Evolutionary conservation across 139 green algal genomes (phyloP), one percentile per base, ranked within the genome.

Genomic region (Tetradesmus obliquus): DNA sequence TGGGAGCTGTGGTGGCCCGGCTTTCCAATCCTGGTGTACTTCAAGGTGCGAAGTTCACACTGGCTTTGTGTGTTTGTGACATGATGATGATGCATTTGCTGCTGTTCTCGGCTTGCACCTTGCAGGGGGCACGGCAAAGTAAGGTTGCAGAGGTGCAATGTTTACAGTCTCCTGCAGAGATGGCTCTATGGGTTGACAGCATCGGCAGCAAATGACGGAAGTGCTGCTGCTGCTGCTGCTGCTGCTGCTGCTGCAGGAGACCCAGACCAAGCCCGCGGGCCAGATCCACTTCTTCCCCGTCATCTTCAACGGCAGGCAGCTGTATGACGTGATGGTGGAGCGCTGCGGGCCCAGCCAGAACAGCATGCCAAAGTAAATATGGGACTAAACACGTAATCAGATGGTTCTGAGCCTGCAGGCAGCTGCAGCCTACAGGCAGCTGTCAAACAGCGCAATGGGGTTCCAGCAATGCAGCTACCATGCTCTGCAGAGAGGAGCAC

Each of bases 211-310:
- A 45, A 45, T 45, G 32, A 45, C 32, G 0, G 32, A 45, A 45
- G 32, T 45, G 32, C 32, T 45, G 32, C 32, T 45, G 32, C 32
- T 45, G 32, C 32, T 45, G 66, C 15, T 82, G 22, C 17, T 20
- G 32, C 74, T 51, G 17, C 32, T 58, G 45, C 24, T 76, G 22
- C 6, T 94, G 84, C 95, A 98, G 96, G 98, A 99, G 95, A 99
- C 93, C 32, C 97, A 99, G 93, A 99, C 98, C 5, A 99, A 99
- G 92, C 95, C 97, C 9, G 98, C 99, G 94, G 98, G 98, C 2
- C 98, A 99, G 93, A 98, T 99, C 88, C 97, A 99, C 93, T 99
- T 99, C 93, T 99, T 99, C 93, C 97, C 97, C 20, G 95, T 92
- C 79, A 94, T 99, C 81, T 98, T 99, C 92, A 96, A 99, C 81